These are phyloP conservation scores for Blastobotrys terrestris DNA, from an alignment of 805 yeast genomes.

Conservation along the genomic window DNA sequence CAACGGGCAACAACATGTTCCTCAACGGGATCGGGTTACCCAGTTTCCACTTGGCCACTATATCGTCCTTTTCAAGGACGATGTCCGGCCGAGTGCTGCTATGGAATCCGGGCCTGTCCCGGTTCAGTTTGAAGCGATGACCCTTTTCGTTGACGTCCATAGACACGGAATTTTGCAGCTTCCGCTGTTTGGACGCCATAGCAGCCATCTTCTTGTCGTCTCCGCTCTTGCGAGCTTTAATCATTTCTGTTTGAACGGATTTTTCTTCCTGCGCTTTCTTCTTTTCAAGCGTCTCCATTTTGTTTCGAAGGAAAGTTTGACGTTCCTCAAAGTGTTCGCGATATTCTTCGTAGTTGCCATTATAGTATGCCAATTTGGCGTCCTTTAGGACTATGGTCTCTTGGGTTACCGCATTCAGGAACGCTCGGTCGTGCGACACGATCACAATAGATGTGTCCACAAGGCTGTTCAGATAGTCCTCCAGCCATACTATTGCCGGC, in stretches of 20 bases:
- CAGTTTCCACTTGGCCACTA: not conserved
- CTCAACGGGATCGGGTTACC: not conserved
- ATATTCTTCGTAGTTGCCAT: conserved; percentile 81
- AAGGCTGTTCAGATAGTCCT: conserved; percentile 76
- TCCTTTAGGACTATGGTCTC: conserved; percentile 95
- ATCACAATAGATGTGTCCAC: conserved; percentile 89
- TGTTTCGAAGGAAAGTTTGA: not conserved
- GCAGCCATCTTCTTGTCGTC: conserved; percentile 3
- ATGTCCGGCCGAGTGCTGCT: not conserved
- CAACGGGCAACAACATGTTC: not conserved
- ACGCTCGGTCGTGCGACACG: conserved; percentile 97
- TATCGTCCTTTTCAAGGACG: not conserved
- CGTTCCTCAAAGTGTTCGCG: not conserved
- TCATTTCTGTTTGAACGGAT: not conserved
- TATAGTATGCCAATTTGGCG: conserved; percentile 88
- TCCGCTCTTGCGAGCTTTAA: not conserved
- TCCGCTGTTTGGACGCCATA: conserved; percentile 3
- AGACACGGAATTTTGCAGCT: not conserved
- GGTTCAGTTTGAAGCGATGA: not conserved
- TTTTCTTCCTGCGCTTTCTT: not conserved
- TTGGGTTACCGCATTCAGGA: conserved; percentile 90
- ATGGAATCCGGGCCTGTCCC: conserved; percentile 1
- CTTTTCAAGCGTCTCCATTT: not conserved
- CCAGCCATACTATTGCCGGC: conserved; percentile 85
- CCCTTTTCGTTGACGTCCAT: conserved; percentile 3